phyloP scores from a whole-genome alignment of 805 yeast species.

The Schwanniomyces yamadae region DNA sequence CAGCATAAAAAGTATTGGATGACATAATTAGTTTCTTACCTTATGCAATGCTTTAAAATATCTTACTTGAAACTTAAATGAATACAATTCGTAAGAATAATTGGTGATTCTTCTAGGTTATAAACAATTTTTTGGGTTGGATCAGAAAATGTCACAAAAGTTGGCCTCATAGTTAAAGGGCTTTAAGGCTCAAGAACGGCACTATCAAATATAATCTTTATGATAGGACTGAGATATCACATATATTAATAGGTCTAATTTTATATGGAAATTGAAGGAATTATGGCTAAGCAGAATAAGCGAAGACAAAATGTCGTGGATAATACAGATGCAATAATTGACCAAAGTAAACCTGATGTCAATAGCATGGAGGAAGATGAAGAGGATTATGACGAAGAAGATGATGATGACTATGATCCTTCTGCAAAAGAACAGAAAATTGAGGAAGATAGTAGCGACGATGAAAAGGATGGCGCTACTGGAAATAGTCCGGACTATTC shows the following conservation, averaged over 20 bases:
- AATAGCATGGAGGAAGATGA: constrained; percentile 14
- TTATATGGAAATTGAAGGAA: no score
- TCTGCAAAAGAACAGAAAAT: constrained; percentile 14
- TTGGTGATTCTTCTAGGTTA: no score
- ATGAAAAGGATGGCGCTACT: constrained; percentile 35
- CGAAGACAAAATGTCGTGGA: background rate
- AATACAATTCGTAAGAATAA: no score
- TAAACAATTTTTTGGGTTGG: no score
- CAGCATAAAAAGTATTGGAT: constrained; percentile 27
- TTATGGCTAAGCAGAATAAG: background rate
- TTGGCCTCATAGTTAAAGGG: constrained; percentile 1
- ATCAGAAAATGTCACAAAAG: background rate
- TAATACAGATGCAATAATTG: background rate
- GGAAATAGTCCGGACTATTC: constrained; percentile 44
- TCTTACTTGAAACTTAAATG: no score
- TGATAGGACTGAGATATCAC: no score
- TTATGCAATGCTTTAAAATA: no score
- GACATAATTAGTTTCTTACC: no score
- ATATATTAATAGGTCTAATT: no score
- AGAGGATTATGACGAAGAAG: constrained; percentile 26
- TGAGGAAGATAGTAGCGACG: constrained; percentile 19
- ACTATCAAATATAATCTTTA: no score
- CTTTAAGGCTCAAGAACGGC: no score
- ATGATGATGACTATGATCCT: constrained; percentile 35
- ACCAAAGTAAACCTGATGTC: background rate